Evolutionary conservation across 345 rosid species (phyloP), one percentile per base, ranked within the genome.

Genomic region (Camelina sativa): DNA sequence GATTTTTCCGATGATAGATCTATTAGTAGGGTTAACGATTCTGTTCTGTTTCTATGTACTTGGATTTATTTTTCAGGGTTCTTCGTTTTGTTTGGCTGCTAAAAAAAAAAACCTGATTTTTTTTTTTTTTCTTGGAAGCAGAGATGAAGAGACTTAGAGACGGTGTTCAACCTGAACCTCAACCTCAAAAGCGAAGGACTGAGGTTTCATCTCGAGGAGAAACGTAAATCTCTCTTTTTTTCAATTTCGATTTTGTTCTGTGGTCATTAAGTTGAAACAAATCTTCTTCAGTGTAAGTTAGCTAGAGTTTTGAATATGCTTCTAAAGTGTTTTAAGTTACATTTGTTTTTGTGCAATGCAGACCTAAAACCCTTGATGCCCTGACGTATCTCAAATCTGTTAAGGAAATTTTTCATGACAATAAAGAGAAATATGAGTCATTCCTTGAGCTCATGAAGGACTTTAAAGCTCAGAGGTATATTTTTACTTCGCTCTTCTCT

Each of bases 391-490:
- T 95, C 61, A 95, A 88, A 82, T 87, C 91, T 3, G 99, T 95
- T 35, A 90, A 82, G 77, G 92, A 88, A 44, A 86, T 82, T 47
- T 89, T 89, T 84, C 92, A 86, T 41, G 94, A 95, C 66, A 85
- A 89, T 32, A 80, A 82, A 76, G 97, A 86, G 40, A 95, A 87
- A 61, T 95, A 92, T 66, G 94, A 90, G 28, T 84, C 78, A 43
- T 95, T 95, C 69, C 96, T 92, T 74, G 89, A 89, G 74, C 87
- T 95, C 65, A 92, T 95, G 98, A 95, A 87, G 79, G 99, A 90
- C 80, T 92, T 95, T 71, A 92, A 88, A 83, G 94, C 97, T 58
- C 92, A 92, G 68, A 90, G 94, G 99, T 92, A 25, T 64, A 56
- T 30, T 65, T 65, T 38, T 1, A 8, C 2, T 34, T 34, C 2